A percentile compares a stretch with the other conserved stretches of the same genome.
phyloP scores from a whole-genome alignment of 2,329 filamentous ascomycete species.

The Aspergillus pseudonomiae region DNA sequence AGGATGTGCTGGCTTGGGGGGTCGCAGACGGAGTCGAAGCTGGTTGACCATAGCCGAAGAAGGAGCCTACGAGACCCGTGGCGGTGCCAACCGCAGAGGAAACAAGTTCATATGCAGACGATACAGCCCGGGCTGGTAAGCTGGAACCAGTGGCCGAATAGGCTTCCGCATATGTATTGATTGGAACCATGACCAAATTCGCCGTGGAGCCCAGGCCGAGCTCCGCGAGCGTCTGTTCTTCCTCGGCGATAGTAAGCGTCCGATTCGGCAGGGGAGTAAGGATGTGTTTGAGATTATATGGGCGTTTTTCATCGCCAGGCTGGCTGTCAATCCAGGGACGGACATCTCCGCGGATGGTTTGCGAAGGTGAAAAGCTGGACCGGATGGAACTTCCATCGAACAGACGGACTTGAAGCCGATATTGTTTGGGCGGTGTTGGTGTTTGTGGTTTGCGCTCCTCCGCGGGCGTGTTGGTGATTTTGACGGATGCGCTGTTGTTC shows the following conservation, averaged over 20 bases:
- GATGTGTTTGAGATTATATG: constrained; percentile 84
- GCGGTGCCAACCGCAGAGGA: constrained; percentile 48
- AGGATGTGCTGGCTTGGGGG: constrained; percentile 7
- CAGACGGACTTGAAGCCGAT: constrained; percentile 75
- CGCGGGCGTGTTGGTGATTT: constrained; percentile 12
- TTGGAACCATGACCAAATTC: constrained; percentile 78
- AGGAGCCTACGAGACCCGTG: constrained; percentile 45
- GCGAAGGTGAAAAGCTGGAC: constrained; percentile 66
- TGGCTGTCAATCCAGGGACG: constrained; percentile 75
- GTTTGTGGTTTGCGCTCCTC: constrained; percentile 17
- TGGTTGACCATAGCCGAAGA: constrained; percentile 45
- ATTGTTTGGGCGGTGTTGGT: constrained; percentile 38
- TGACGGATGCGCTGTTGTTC: constrained; percentile 9
- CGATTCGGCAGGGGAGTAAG: constrained; percentile 76
- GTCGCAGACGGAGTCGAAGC: constrained; percentile 18
- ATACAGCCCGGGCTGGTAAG: constrained; percentile 45
- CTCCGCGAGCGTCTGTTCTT: constrained; percentile 67
- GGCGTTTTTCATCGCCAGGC: constrained; percentile 59
- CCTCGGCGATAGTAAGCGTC: constrained; percentile 74
- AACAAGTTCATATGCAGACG: constrained; percentile 45
- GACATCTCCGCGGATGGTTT: constrained; percentile 67
- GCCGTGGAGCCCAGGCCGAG: constrained; percentile 77
- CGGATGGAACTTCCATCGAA: constrained; percentile 83
- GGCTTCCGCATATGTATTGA: constrained; percentile 63
- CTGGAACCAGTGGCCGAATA: constrained; percentile 51